A percentile compares a stretch with the other conserved stretches of the same genome.
These are phyloP conservation scores for Melastoma malabathricum DNA, from an alignment of 345 rosid genomes.

Conservation along the genomic window DNA sequence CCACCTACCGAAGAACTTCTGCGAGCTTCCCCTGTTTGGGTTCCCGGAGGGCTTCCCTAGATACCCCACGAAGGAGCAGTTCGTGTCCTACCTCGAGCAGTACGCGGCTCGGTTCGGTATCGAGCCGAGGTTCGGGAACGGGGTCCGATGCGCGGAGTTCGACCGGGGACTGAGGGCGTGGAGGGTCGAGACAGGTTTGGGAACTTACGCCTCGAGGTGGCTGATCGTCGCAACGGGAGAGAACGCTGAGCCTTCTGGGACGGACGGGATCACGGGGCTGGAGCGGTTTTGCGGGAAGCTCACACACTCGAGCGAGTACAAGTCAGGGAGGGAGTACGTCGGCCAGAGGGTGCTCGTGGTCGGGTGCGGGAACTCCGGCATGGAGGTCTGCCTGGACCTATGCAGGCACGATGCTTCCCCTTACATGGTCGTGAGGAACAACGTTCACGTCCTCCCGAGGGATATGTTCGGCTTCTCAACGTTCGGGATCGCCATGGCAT, in stretches of 20 bases:
- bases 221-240: conserved; percentile 69
- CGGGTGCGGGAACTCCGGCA: conserved; percentile 85
- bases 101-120: conserved; percentile 61
- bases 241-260: conserved; percentile 48
- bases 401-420: conserved; percentile 43
- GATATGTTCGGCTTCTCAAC: conserved; percentile 77
- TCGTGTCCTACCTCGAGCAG: conserved; percentile 55
- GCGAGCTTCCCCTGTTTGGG: conserved; percentile 55
- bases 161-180: conserved; percentile 37
- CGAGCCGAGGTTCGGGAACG: conserved; percentile 48
- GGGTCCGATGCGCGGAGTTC: conserved; percentile 41
- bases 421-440: conserved; percentile 45
- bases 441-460: conserved; percentile 92
- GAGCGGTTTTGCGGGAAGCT: conserved; percentile 31
- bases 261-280: conserved; percentile 30
- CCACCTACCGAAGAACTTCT: conserved; percentile 79
- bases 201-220: conserved; percentile 38
- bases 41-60: conserved; percentile 63
- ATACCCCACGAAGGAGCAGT: conserved; percentile 62
- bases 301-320: conserved; percentile 48
- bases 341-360: conserved; percentile 42
- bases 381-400: conserved; percentile 51
- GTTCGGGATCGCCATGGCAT: conserved; percentile 66
- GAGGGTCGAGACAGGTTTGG: conserved; percentile 48
- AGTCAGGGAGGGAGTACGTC: conserved; percentile 36